These are phyloP conservation scores for Coniochaeta ligniaria DNA, from an alignment of 2,329 filamentous ascomycete species.

Conservation along the genomic window DNA sequence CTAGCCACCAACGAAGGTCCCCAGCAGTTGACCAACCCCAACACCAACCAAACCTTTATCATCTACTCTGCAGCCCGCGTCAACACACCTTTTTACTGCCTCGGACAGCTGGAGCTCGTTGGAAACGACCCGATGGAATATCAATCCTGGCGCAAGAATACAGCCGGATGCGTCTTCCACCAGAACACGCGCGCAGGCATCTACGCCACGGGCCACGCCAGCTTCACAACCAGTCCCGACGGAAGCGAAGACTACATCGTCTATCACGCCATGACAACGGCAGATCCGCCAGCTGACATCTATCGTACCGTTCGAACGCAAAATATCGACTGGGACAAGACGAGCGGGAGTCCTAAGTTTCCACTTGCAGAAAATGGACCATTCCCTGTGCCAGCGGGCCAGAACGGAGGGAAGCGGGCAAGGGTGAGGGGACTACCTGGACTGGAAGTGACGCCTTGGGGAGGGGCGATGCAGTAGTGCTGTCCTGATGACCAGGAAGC, in stretches of 20 bases:
- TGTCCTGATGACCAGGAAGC: not conserved
- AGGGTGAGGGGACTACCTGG: conserved; percentile 4
- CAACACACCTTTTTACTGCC: conserved; percentile 28
- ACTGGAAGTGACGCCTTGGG: not conserved
- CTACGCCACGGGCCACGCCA: conserved; percentile 27
- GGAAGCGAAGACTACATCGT: conserved; percentile 24
- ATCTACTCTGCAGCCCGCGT: conserved; percentile 28
- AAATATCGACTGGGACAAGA: conserved; percentile 24
- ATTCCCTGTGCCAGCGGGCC: conserved; percentile 22
- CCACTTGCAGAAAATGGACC: conserved; percentile 25
- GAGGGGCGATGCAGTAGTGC: not conserved
- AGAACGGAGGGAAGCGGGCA: conserved; percentile 11
- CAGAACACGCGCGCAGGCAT: conserved; percentile 23
- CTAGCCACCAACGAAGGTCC: conserved; percentile 28
- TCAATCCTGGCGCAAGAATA: conserved; percentile 25
- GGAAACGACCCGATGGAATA: conserved; percentile 28
- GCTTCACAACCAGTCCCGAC: conserved; percentile 25
- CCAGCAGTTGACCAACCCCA: conserved; percentile 26
- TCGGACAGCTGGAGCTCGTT: conserved; percentile 26
- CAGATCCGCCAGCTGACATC: conserved; percentile 21
- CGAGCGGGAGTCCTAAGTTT: conserved; percentile 23
- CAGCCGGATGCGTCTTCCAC: conserved; percentile 24
- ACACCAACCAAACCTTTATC: conserved; percentile 26
- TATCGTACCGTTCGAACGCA: conserved; percentile 25
- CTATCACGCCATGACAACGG: conserved; percentile 26